phyloP scores from a whole-genome alignment of 805 yeast species.

The Kodamaea jinghongensis region DNA sequence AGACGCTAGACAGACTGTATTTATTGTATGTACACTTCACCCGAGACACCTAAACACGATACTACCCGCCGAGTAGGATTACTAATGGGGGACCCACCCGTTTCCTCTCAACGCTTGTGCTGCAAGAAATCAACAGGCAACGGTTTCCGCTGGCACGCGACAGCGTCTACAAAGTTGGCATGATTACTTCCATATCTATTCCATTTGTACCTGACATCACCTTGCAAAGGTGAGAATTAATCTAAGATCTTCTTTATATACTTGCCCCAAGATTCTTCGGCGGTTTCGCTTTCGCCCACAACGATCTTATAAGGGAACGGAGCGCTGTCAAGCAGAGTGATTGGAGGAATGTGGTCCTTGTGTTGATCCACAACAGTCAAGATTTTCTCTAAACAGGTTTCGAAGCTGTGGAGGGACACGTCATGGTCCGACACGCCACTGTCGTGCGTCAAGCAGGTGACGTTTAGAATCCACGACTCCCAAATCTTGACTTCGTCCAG shows the following conservation, averaged over 20 bases:
- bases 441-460: slow-evolving; percentile 41
- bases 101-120: neutral
- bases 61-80: too few species aligned
- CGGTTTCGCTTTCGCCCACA: slow-evolving; percentile 17
- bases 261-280: slow-evolving; percentile 41
- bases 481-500: slow-evolving; percentile 49
- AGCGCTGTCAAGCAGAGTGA: slow-evolving; percentile 58
- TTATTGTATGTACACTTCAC: too few species aligned
- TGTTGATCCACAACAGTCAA: slow-evolving; percentile 51
- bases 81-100: too few species aligned
- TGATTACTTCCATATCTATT: too few species aligned
- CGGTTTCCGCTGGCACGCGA: neutral
- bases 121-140: neutral
- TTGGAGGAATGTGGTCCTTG: slow-evolving; percentile 72
- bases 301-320: slow-evolving; percentile 57
- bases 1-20: too few species aligned
- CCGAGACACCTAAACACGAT: too few species aligned
- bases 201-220: neutral
- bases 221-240: neutral
- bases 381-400: slow-evolving; percentile 43
- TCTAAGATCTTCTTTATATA: slow-evolving; percentile 24
- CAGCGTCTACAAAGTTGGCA: too few species aligned
- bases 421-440: slow-evolving; percentile 18
- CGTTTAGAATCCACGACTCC: slow-evolving; percentile 68
- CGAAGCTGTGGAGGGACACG: slow-evolving; percentile 39